These are phyloP conservation scores for Striga asiatica DNA, from an alignment of 257 asterid species.

Conservation along the genomic window DNA sequence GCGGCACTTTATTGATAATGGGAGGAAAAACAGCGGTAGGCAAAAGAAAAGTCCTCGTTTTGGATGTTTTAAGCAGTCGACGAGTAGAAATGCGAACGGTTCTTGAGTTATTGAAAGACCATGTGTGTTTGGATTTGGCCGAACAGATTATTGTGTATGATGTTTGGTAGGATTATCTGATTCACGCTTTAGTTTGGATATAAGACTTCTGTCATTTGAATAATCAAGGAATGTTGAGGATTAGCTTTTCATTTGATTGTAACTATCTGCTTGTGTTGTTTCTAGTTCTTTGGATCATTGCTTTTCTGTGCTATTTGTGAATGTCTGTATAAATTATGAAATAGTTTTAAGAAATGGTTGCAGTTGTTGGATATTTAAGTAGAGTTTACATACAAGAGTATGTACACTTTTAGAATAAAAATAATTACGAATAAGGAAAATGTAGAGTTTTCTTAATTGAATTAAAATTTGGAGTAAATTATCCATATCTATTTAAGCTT, in stretches of 20 bases:
- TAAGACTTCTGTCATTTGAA: conserved; percentile 18
- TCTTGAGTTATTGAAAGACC: conserved; percentile 13
- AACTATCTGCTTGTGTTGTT: not conserved
- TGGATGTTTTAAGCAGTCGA: conserved; percentile 61
- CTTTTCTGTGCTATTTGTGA: not conserved
- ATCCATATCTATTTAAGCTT: no score
- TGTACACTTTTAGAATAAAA: no score
- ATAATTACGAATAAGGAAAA: no score
- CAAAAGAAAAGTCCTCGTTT: conserved; percentile 51
- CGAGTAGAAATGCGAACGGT: conserved; percentile 26
- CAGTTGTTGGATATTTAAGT: no score
- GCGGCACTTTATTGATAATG: conserved; percentile 61
- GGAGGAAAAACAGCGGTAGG: conserved; percentile 47
- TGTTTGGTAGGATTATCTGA: conserved; percentile 13
- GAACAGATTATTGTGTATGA: no score
- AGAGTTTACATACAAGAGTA: no score
- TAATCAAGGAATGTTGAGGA: not conserved
- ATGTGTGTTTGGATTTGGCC: conserved; percentile 11
- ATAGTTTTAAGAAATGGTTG: no score
- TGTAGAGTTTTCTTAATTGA: no score
- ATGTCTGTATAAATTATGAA: no score
- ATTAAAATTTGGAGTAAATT: no score
- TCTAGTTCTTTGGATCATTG: not conserved
- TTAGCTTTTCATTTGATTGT: not conserved
- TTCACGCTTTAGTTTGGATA: conserved; percentile 14